Base-by-base conservation (phyloP, 306 rosid species). In the Sophora flavescens region DNA sequence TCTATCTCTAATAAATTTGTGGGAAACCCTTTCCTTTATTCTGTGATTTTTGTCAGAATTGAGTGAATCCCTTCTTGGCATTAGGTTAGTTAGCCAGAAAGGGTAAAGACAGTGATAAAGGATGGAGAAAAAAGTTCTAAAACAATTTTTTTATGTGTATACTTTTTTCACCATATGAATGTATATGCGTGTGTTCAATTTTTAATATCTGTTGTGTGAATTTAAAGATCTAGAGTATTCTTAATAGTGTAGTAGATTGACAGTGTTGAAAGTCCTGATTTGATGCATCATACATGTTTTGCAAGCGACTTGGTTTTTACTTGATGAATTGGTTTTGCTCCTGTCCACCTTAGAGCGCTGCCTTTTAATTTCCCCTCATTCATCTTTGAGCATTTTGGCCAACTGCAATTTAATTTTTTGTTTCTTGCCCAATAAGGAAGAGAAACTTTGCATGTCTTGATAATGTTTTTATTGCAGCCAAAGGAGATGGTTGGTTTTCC, bases 401-500 rank as follows among this genome's bases (percentile, higher is more conserved):
- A 3, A 33, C 5, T 33, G 38, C 38, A 4, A 3, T 33, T 33
- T 33, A 33, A 3, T 33, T 33, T 33, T 5, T 3, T 47, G n/a
- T 44, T 70, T 45, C 13, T 33, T 48, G 54, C 41, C 33, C 28
- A 60, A 66, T 17, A 66, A 15, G 73, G 54, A 68, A 4, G 68
- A 18, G 59, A 66, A 67, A 35, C 5, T 59, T 44, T 76, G 5
- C 74, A 30, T 75, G 38, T 75, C 13, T 59, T 71, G 80, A 22
- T 80, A 77, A 42, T 56, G 16, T 68, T 66, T 77, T 68, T n/a
- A 56, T 71, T 84, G 88, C 92, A 95, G 99, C 97, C 97, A 76
- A 95, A 90, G 86, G 97, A 95, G 85, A 80, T 95, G 89, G 82
- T 78, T 77, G 80, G 92, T 62, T 88, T 92, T 82, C 97, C 92